These are phyloP conservation scores for Thalassiosira delicatula DNA, from an alignment of 352 stramenopile species.

Conservation along the genomic window DNA sequence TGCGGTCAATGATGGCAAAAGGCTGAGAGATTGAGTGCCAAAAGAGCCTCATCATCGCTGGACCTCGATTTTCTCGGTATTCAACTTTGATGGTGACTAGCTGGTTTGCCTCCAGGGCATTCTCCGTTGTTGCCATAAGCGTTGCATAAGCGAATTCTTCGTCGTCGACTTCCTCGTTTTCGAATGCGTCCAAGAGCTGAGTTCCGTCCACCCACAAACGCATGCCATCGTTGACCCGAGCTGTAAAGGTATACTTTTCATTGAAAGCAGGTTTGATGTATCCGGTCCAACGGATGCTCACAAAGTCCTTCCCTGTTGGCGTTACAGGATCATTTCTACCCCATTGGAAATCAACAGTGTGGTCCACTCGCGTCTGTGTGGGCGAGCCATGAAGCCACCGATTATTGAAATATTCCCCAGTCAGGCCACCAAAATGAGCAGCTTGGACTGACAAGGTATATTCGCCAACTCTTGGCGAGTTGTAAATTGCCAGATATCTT, in stretches of 20 bases:
- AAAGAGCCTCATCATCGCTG: constrained; percentile 86
- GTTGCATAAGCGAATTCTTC: constrained; percentile 30
- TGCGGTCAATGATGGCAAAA: constrained; percentile 86
- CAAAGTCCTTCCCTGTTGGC: constrained; percentile 90
- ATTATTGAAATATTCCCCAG: constrained; percentile 95
- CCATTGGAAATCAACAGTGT: constrained; percentile 91
- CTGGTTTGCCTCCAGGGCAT: constrained; percentile 85
- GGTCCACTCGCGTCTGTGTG: constrained; percentile 88
- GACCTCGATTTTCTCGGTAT: constrained; percentile 90
- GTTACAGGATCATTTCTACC: constrained; percentile 86
- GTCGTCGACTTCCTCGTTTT: constrained; percentile 52
- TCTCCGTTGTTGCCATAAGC: constrained; percentile 70
- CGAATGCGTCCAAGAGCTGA: constrained; percentile 88
- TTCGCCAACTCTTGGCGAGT: constrained; percentile 85
- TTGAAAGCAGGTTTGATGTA: constrained; percentile 90
- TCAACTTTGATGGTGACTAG: constrained; percentile 90
- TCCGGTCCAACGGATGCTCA: constrained; percentile 92
- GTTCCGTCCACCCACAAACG: constrained; percentile 88
- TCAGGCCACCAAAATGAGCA: constrained; percentile 86
- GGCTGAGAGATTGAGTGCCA: constrained; percentile 91
- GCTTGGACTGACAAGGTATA: constrained; percentile 89
- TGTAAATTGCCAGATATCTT: constrained; percentile 90
- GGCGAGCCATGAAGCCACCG: constrained; percentile 90
- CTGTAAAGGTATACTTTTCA: constrained; percentile 89
- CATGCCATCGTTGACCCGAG: constrained; percentile 89